A percentile compares a stretch with the other conserved stretches of the same genome.
Conservation (phyloP, 1,284 basidiomycete species). For the Naganishia sp. region DNA sequence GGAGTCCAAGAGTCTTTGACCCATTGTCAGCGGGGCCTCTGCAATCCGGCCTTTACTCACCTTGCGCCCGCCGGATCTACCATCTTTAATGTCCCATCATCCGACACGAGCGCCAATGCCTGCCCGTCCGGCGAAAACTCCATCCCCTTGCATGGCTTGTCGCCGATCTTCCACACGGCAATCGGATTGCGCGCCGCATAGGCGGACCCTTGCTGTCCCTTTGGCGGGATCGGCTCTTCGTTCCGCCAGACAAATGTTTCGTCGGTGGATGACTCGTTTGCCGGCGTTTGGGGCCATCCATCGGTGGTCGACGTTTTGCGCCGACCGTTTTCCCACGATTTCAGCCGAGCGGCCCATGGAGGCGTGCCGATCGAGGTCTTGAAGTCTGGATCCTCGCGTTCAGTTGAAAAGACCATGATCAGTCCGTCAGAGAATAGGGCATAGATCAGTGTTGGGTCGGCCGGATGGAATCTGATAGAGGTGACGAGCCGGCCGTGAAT, state of each 20-base stretch:
- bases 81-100: slow-evolving; percentile 83
- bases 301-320: slow-evolving; percentile 5
- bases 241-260: slow-evolving; percentile 51
- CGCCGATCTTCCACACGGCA: slow-evolving; percentile 49
- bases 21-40: not conserved
- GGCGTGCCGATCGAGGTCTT: slow-evolving; percentile 42
- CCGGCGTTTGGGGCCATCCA: slow-evolving; percentile 1
- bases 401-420: slow-evolving; percentile 82
- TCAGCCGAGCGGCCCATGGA: slow-evolving; percentile 42
- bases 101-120: slow-evolving; percentile 78
- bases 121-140: slow-evolving; percentile 87
- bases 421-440: slow-evolving; percentile 86
- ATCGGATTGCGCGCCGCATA: slow-evolving; percentile 54
- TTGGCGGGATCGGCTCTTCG: slow-evolving; percentile 47
- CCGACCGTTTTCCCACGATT: slow-evolving; percentile 20
- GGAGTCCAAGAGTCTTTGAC: slow-evolving; percentile 60
- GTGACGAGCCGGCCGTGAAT: slow-evolving; percentile 78
- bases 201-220: slow-evolving; percentile 39
- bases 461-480: slow-evolving; percentile 74
- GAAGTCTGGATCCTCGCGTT: slow-evolving; percentile 79
- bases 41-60: slow-evolving; percentile 56
- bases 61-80: slow-evolving; percentile 81
- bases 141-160: slow-evolving; percentile 71
- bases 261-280: not conserved
- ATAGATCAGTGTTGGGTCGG: slow-evolving; percentile 74